These are phyloP conservation scores for Amphirosellinia nigrospora DNA, from an alignment of 495 filamentous ascomycete species.

Conservation along the genomic window DNA sequence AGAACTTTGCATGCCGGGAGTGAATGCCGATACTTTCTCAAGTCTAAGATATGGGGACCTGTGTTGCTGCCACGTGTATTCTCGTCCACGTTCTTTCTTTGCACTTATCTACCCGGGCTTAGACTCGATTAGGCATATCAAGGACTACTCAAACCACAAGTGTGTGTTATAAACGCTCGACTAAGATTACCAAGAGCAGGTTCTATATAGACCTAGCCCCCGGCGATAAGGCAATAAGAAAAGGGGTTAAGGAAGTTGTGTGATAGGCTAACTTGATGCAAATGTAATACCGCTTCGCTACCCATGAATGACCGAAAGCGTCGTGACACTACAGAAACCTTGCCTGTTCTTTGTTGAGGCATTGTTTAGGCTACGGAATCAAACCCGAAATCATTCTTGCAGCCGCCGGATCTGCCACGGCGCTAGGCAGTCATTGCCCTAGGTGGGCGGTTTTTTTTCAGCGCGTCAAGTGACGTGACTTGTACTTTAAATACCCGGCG, in stretches of 20 bases:
- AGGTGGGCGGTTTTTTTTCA: too few relatives aligned
- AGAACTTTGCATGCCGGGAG: background rate
- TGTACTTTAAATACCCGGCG: too few relatives aligned
- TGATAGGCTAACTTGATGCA: background rate
- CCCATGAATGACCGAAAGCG: background rate
- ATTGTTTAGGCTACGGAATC: background rate
- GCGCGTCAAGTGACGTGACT: too few relatives aligned
- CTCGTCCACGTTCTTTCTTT: background rate
- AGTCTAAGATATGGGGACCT: background rate
- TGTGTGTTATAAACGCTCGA: background rate
- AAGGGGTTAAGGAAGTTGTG: too few relatives aligned
- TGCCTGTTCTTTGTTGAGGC: background rate
- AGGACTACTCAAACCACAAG: background rate
- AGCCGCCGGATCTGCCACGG: background rate
- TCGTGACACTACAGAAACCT: background rate
- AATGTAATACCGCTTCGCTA: background rate
- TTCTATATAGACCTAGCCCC: background rate
- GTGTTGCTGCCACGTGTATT: background rate
- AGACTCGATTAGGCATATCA: background rate
- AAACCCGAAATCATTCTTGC: background rate
- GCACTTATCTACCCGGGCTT: background rate
- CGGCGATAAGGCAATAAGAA: background rate
- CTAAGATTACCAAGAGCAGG: background rate
- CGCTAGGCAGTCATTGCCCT: background rate
- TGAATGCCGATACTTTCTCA: background rate